Evolutionary conservation across 176 grass and related monocot species (phyloP).

Genomic region (Juncus inflexus): DNA sequence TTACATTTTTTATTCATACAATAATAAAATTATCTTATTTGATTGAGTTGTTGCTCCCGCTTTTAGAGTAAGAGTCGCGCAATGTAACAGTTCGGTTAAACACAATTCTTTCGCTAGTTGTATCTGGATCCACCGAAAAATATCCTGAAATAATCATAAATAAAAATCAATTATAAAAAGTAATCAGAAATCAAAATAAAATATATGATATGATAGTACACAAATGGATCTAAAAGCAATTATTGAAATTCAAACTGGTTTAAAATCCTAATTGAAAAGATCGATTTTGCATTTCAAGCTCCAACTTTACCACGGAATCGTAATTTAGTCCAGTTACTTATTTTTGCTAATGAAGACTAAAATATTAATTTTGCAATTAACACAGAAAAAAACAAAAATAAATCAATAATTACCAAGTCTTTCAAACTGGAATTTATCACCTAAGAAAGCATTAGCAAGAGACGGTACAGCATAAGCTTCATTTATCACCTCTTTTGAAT

Average conservation of each 20-base stretch:
- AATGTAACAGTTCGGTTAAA: conserved; percentile 89
- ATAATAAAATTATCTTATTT: conserved; percentile 5
- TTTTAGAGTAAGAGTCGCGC: conserved; percentile 70
- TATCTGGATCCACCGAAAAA: conserved; percentile 70
- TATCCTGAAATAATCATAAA: conserved; percentile 45
- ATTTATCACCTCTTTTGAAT: conserved; percentile 76
- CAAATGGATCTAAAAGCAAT: neutral
- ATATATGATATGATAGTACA: too few species aligned
- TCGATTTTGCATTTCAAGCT: neutral
- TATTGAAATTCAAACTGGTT: neutral
- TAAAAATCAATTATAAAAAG: neutral
- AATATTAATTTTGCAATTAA: neutral
- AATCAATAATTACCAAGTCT: conserved; percentile 60
- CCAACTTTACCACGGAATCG: neutral
- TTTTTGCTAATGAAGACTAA: neutral
- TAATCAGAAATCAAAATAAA: neutral
- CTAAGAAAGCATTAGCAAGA: conserved; percentile 42
- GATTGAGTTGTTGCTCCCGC: conserved; percentile 18
- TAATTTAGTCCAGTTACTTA: neutral
- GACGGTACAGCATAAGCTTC: conserved; percentile 64
- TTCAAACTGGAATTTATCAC: conserved; percentile 91
- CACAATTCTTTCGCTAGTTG: conserved; percentile 42
- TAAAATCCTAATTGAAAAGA: neutral
- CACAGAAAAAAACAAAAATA: neutral
- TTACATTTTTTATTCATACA: neutral